A percentile compares a stretch with the other conserved stretches of the same genome.
These are phyloP conservation scores for Populus euphratica DNA, from an alignment of 345 rosid genomes.

Conservation along the genomic window DNA sequence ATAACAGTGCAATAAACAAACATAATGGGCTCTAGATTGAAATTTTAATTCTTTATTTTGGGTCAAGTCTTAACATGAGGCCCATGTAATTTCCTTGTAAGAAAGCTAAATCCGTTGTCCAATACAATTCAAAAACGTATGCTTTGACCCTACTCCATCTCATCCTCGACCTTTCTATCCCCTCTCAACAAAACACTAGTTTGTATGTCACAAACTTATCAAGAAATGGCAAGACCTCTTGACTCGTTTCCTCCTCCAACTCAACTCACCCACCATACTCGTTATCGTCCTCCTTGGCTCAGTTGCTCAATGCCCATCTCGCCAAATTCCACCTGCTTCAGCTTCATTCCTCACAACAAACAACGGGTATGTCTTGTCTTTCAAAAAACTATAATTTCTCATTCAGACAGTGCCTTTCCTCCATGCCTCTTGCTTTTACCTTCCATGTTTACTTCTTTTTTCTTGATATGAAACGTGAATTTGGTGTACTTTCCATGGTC, in stretches of 20 bases:
- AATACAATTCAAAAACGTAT: not conserved
- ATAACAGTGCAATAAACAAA: no score
- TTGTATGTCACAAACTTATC: not conserved
- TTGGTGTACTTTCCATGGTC: not conserved
- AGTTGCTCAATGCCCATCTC: constrained; percentile 13
- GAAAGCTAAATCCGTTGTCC: not conserved
- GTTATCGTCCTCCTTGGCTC: not conserved
- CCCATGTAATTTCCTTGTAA: not conserved
- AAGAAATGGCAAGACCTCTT: constrained; percentile 16
- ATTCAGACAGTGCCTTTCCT: not conserved
- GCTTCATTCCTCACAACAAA: constrained; percentile 3
- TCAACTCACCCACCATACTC: not conserved
- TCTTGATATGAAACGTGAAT: not conserved
- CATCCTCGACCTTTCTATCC: not conserved
- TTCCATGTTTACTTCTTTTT: not conserved
- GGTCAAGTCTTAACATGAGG: no score
- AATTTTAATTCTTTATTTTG: no score
- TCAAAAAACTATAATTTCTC: not conserved
- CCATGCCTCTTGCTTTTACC: not conserved
- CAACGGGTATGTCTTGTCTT: constrained; percentile 7
- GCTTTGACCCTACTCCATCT: not conserved
- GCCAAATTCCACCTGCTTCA: not conserved
- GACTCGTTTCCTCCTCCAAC: constrained; percentile 1
- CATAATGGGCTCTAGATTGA: no score
- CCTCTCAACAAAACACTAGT: not conserved